Conservation (phyloP, 228 moss, liverwort and hornwort genomes). For the Sphagnum magellanicum region DNA sequence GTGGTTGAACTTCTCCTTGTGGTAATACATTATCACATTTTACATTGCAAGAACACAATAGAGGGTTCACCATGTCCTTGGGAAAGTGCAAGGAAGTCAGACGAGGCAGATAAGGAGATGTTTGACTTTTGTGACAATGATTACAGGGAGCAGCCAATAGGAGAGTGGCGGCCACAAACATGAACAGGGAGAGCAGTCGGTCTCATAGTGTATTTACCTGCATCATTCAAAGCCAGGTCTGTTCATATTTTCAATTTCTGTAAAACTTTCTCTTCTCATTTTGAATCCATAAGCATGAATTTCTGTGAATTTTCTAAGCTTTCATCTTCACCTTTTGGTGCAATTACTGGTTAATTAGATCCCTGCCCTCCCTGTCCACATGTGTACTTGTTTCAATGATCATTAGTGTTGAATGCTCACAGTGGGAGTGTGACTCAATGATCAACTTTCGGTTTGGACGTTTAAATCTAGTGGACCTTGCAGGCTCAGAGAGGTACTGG, state of each 20-base stretch:
- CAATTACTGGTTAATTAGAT: background rate
- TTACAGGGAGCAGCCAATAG: slow-evolving; percentile 80
- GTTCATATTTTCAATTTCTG: no score
- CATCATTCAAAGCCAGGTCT: slow-evolving; percentile 91
- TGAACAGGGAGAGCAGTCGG: slow-evolving; percentile 98
- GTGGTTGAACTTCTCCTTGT: slow-evolving; percentile 79
- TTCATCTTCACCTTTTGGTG: background rate
- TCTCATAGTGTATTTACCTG: slow-evolving; percentile 98
- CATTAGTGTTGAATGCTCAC: slow-evolving; percentile 10
- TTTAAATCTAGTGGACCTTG: slow-evolving; percentile 90
- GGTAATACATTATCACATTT: slow-evolving; percentile 23
- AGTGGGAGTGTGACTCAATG: slow-evolving; percentile 96
- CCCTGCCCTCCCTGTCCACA: background rate
- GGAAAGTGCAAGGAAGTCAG: background rate
- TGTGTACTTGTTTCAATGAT: background rate
- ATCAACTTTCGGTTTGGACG: slow-evolving; percentile 85
- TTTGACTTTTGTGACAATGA: background rate
- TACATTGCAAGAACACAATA: background rate
- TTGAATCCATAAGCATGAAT: no score
- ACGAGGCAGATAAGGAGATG: background rate
- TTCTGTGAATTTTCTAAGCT: no score
- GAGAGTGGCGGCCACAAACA: slow-evolving; percentile 88
- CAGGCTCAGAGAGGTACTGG: slow-evolving; percentile 84
- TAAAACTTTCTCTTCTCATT: no score
- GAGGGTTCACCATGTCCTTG: no score